Percentiles rank a stretch among this genome's conserved stretches.
phyloP scores from a whole-genome alignment of 495 filamentous ascomycete species.

The Lasiosphaeriaceae sp. region DNA sequence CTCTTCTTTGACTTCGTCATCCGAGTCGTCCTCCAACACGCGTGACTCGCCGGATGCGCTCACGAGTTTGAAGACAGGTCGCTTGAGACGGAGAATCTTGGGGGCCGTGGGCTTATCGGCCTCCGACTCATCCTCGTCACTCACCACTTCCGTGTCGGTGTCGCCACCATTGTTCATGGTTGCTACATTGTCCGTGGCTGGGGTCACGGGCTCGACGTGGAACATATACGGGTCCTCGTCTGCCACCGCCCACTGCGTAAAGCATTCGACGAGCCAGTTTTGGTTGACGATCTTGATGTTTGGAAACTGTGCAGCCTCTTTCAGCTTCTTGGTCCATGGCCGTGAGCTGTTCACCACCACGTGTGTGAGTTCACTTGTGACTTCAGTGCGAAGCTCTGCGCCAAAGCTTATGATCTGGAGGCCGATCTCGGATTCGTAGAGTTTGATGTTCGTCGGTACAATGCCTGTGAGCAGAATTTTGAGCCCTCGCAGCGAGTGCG shows the following conservation, averaged over 20 bases:
- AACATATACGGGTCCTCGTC: constrained; percentile 74
- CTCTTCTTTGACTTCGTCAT: constrained; percentile 42
- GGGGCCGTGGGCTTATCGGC: constrained; percentile 4
- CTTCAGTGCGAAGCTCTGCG: constrained; percentile 59
- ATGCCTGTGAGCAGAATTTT: constrained; percentile 85
- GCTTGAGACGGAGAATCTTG: constrained; percentile 12
- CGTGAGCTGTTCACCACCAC: constrained; percentile 51
- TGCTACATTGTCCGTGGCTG: constrained; percentile 23
- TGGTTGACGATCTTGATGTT: constrained; percentile 83
- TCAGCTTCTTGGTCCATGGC: constrained; percentile 85
- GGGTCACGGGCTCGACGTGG: constrained; percentile 54
- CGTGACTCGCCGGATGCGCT: constrained; percentile 13
- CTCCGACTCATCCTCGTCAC: constrained; percentile 25
- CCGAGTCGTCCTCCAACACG: constrained; percentile 43
- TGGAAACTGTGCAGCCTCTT: constrained; percentile 66
- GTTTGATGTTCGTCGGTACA: constrained; percentile 73
- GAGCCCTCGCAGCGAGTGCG: constrained; percentile 61
- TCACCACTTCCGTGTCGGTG: constrained; percentile 5
- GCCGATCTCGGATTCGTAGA: constrained; percentile 71
- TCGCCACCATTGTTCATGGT: constrained; percentile 36
- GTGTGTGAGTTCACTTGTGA: constrained; percentile 45
- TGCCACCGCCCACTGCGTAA: constrained; percentile 71
- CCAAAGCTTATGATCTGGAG: constrained; percentile 84
- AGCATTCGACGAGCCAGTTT: constrained; percentile 80
- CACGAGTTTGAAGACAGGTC: constrained; percentile 18